Base-by-base conservation (phyloP, 176 grass and related monocot species). In the Eragrostis nindensis region DNA sequence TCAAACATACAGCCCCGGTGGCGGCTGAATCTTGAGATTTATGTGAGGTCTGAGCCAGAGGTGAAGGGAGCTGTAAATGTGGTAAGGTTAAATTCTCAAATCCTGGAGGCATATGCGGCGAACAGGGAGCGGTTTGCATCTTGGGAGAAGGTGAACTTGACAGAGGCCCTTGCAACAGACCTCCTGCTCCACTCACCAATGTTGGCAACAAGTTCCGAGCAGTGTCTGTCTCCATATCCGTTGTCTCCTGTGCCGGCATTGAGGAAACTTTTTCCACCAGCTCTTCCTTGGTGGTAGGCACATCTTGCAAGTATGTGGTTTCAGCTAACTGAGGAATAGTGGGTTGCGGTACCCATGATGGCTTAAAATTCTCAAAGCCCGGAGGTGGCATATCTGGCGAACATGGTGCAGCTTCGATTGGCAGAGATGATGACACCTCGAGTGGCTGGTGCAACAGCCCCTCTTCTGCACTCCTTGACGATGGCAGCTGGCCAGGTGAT, bases 341-440 rank as follows among this genome's bases (percentile, higher is more conserved):
- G 2, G 68, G 30, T 74, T n/a, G 50, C 0, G 36, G 67, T 62
- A 78, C 22, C 75, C 75, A 73, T 57, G 80, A 78, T 47, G 71
- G 72, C 44, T 89, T 80, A 60, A 68, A 89, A 64, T 80, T 75
- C 76, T 85, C 82, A 81, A 80, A 85, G 25, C 82, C 87, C 0
- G 87, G 82, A 43, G 87, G 82, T 76, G 82, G 71, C 27, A 3
- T 71, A 75, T 85, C 82, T 69, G 77, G 77, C 65, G 87, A 81
- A 46, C 46, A 55, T 48, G 87, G 70, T 26, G 64, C 81, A 84
- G 62, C 81, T 53, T 84, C 30, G 10, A 9, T 54, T 9, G 57
- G 25, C 24, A 70, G 32, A 62, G 62, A 68, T 61, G 49, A 13
- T 70, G 72, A 27, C 24, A 13, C 16, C 71, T 22, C 8, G 66